Conservation (phyloP, 202 grass and related monocot genomes). For the Eragrostis tef region DNA sequence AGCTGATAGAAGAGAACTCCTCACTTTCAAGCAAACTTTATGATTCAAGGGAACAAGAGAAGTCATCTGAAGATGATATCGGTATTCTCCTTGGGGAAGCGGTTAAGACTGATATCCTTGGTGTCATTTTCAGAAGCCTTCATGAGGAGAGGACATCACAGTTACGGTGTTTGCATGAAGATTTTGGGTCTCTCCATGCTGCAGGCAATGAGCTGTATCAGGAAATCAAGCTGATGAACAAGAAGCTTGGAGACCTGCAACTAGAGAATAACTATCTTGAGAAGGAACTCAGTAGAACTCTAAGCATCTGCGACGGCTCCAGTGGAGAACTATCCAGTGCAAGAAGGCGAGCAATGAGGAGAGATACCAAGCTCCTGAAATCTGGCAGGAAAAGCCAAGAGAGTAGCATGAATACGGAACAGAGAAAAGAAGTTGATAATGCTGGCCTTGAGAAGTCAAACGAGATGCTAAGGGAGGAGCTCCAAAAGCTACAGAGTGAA, state of each 20-base stretch:
- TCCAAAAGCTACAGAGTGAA: constrained; percentile 56
- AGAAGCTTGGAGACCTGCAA: constrained; percentile 63
- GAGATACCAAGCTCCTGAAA: constrained; percentile 59
- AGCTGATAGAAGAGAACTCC: constrained; percentile 75
- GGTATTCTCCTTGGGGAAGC: constrained; percentile 60
- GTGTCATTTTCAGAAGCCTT: constrained; percentile 67
- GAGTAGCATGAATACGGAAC: constrained; percentile 43
- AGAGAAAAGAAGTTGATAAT: constrained; percentile 58
- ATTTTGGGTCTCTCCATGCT: constrained; percentile 56
- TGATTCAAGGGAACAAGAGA: constrained; percentile 54
- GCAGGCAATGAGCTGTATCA: constrained; percentile 58
- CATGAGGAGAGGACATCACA: constrained; percentile 64
- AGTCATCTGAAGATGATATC: constrained; percentile 61
- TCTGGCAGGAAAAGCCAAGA: constrained; percentile 61
- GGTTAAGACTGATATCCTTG: constrained; percentile 64
- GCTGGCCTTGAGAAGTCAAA: constrained; percentile 52
- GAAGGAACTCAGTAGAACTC: constrained; percentile 54
- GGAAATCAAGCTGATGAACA: constrained; percentile 65
- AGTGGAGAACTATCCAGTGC: constrained; percentile 45
- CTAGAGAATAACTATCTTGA: constrained; percentile 64
- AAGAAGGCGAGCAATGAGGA: constrained; percentile 40
- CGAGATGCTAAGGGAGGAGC: constrained; percentile 55
- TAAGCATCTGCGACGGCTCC: constrained; percentile 48
- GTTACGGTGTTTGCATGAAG: constrained; percentile 52
- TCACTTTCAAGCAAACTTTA: constrained; percentile 60